Conservation (phyloP, 495 filamentous ascomycete genomes). For the Aspergillus cavernicola region DNA sequence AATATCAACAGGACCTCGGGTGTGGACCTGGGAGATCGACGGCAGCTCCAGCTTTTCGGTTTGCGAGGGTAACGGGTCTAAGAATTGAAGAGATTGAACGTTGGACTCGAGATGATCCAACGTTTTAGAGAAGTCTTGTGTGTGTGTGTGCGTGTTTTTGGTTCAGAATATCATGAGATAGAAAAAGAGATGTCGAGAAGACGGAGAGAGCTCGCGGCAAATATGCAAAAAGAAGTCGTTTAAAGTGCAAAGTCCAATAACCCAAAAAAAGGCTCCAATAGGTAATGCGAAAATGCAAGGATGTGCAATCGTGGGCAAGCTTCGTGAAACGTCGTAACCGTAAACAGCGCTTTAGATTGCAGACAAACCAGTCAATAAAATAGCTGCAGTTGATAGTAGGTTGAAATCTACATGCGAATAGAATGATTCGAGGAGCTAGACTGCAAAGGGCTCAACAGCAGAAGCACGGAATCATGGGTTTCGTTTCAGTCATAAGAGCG, state of each 20-base stretch:
- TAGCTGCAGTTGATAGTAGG: slow-evolving; percentile 2
- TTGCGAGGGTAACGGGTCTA: slow-evolving; percentile 44
- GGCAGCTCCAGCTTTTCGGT: slow-evolving; percentile 99
- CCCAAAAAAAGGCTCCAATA: slow-evolving; percentile 22
- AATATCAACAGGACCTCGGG: slow-evolving; percentile 79
- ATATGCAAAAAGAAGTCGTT: slow-evolving; percentile 23
- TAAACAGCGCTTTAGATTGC: slow-evolving; percentile 24
- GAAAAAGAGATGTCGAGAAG: neutral
- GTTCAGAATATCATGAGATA: slow-evolving; percentile 9
- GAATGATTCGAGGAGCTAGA: slow-evolving; percentile 10
- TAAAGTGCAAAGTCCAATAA: slow-evolving; percentile 16
- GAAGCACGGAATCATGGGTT: slow-evolving; percentile 44
- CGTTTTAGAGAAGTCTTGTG: slow-evolving; percentile 3
- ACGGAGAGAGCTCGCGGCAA: slow-evolving; percentile 5
- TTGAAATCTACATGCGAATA: slow-evolving; percentile 4
- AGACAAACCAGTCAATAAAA: slow-evolving; percentile 12
- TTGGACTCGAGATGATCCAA: slow-evolving; percentile 30
- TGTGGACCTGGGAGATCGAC: slow-evolving; percentile 84
- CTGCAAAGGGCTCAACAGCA: slow-evolving; percentile 27
- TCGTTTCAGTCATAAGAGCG: slow-evolving; percentile 60
- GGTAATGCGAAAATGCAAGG: slow-evolving; percentile 32
- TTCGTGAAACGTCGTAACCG: slow-evolving; percentile 36
- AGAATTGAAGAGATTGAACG: slow-evolving; percentile 23
- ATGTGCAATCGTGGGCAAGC: slow-evolving; percentile 33
- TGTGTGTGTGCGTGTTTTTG: slow-evolving; percentile 1